Evolutionary conservation across 2,329 filamentous ascomycete genomes (phyloP).

Genomic region (Bipolaris bicolor): DNA sequence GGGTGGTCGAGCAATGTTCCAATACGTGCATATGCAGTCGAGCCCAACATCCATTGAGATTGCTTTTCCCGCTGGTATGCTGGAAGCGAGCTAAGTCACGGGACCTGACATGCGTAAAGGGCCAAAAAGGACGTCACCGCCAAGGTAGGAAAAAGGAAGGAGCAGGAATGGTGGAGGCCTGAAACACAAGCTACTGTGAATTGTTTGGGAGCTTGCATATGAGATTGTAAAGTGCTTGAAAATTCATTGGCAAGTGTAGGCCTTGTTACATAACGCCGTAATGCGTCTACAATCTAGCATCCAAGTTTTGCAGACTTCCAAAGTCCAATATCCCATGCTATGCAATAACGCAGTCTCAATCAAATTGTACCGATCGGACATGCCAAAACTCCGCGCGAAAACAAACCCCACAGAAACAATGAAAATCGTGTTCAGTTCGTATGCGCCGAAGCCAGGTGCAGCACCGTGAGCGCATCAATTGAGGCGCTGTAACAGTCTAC

Average conservation of each 20-base stretch:
- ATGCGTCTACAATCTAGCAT: conserved; percentile 32
- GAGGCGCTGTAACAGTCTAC: conserved; percentile 12
- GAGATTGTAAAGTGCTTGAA: conserved; percentile 2
- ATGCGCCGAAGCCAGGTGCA: conserved; percentile 7
- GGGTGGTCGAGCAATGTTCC: not conserved
- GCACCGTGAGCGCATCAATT: conserved; percentile 7
- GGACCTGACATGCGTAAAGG: not conserved
- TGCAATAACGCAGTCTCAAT: conserved; percentile 19
- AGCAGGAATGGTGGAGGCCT: not conserved
- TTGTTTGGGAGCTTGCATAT: not conserved
- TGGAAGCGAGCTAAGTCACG: conserved; percentile 8
- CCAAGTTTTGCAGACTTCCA: conserved; percentile 10
- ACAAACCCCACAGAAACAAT: conserved; percentile 6
- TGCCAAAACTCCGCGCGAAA: conserved; percentile 21
- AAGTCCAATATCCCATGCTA: conserved; percentile 16
- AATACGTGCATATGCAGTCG: conserved; percentile 15
- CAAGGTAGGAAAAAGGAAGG: not conserved
- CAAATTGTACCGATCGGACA: conserved; percentile 3
- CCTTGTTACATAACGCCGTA: conserved; percentile 15
- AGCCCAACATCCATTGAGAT: conserved; percentile 16
- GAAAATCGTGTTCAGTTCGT: conserved; percentile 18
- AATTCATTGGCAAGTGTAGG: not conserved
- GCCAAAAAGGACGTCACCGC: not conserved
- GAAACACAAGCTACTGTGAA: not conserved
- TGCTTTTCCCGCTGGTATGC: conserved; percentile 9